Evolutionary conservation across 768 basidiomycete genomes (phyloP).

Genomic region (Suillus subaureus): DNA sequence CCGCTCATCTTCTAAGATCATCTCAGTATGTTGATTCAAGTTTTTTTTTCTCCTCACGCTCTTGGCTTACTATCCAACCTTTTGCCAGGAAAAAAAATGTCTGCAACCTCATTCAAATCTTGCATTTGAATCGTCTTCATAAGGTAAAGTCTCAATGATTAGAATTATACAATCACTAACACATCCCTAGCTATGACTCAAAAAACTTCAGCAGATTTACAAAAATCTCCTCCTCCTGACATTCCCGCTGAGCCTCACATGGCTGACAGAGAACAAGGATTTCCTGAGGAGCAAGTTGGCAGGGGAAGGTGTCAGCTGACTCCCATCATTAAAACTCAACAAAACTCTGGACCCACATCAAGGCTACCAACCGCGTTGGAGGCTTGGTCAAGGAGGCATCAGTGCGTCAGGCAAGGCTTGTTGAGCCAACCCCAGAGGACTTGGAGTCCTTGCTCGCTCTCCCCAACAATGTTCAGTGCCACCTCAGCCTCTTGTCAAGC

Average conservation of each 20-base stretch:
- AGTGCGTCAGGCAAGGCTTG: background rate
- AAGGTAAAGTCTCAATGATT: background rate
- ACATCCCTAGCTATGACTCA: background rate
- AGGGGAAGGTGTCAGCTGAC: background rate
- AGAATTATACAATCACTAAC: background rate
- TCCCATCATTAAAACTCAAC: background rate
- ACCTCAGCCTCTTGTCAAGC: background rate
- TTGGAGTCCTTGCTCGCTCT: background rate
- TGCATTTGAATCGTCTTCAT: background rate
- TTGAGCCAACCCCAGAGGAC: background rate
- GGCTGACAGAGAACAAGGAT: background rate
- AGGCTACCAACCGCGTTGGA: background rate
- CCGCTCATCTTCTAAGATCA: background rate
- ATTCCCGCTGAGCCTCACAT: background rate
- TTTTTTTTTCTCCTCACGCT: background rate
- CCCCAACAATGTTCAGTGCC: background rate
- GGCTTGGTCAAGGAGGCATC: constrained; percentile 4
- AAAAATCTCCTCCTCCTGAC: background rate
- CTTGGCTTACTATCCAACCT: background rate
- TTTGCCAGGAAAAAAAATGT: background rate
- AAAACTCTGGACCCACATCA: background rate
- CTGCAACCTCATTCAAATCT: background rate
- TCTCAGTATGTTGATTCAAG: background rate
- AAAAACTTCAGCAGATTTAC: background rate
- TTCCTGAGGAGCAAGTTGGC: background rate